Evolutionary conservation across 78 protist species (phyloP), one percentile per base, ranked within the genome.

Genomic region (Dictyostelium intermedium): DNA sequence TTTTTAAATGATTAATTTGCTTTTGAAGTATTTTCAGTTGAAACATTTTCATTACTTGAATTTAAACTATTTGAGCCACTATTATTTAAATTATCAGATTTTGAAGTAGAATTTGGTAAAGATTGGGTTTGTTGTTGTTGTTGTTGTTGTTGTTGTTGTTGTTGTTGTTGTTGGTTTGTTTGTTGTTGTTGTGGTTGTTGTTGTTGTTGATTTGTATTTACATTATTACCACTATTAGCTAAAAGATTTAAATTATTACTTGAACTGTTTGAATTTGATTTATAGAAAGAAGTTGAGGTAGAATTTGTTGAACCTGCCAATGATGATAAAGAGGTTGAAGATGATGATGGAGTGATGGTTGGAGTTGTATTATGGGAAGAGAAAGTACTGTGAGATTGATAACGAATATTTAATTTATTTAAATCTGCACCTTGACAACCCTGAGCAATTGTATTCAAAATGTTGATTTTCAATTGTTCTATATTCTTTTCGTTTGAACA

Each of bases 401-500:
- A 85, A 53, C 69, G 56, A 11, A 85, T 34, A 76, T 85, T 45
- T 47, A 85, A 74, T 56, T 77, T 85, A 35, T 18, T 39, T 1
- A 39, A 2, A 39, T 60, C 87, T 30, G 47, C 84, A 70, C 77
- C 77, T 27, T 34, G 69, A 25, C 73, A 20, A 81, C 34, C 41
- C 8, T 20, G 30, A 25, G 79, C 20, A 18, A 83, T 60, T 20
- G 87, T 72, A 41, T 41, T 63, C 11, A 63, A n/a, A 39, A 83
- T 30, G 43, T 83, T 83, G 23, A 16, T 23, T 66, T 83, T 89
- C 18, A 89, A 61, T 80, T 84, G 47, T 4, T 89, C 93, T 8
- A 89, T 80, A 30, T 53, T 35, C 41, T 78, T 35, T 47, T 66
- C 30, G 45, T 61, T 89, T 18, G 78, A 32, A 11, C 81, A 27